Base-by-base conservation (phyloP, 495 filamentous ascomycete genomes). In the Aspergillus olivimuriae region DNA sequence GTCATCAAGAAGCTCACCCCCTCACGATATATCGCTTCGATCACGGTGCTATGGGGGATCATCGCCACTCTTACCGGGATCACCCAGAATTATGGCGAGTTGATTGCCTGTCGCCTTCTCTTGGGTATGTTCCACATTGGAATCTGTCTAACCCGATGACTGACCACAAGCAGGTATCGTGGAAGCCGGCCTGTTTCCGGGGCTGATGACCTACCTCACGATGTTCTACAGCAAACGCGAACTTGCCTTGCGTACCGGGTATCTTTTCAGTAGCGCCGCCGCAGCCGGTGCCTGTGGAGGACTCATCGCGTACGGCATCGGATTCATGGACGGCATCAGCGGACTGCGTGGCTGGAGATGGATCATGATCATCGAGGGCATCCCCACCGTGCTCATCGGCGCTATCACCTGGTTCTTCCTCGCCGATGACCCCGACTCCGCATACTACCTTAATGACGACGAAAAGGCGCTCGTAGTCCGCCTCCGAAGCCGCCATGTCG, bases 1-100 rank as follows among this genome's bases (percentile, higher is more conserved):
- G 60, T 92, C 7, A 67, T 96, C 38, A 94, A 94, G 61, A 78
- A 78, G 50, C 68, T 95, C 45, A 82, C 83, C 75, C 86, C 87
- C 1, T 79, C 78, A 4, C 74, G 77, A 14, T 89, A 80, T 60
- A 78, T 91, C 44, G 72, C 82, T 4, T 70, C 76, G 22, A 80
- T 89, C 23, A 60, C 73, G 9, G 63, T 76, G 7, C 43, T 66
- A 7, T 89, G 86, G 86, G 84, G 83, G 15, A 73, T 86, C 43
- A 75, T 86, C 46, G 83, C 86, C 8, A 85, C 77, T 21, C 69
- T 82, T 22, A 81, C 80, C 0, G 86, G 84, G 3, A 65, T 88
- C 18, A 71, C 75, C 6, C 70, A 80, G 17, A 78, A 56, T 51
- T 84, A 81, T 51, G 75, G 55, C 33, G 72, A 66, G 4, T 53